phyloP scores from a whole-genome alignment of 1,139 yeast genomes.

The Hansenula lynferdii region DNA sequence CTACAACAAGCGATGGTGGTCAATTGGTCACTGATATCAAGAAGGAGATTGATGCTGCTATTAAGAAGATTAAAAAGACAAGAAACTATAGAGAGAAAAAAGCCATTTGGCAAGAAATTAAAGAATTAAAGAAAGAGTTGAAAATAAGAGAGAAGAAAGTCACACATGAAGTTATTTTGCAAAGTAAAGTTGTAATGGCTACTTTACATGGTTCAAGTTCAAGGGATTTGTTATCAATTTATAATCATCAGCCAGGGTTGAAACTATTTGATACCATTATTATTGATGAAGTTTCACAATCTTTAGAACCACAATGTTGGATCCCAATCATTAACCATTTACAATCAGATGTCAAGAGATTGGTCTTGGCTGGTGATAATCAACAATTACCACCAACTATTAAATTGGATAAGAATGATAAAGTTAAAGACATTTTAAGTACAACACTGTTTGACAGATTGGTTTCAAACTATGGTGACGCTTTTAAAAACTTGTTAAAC shows the following conservation, averaged over 20 bases:
- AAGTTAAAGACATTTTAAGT: constrained; percentile 38
- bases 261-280: constrained; percentile 72
- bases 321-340: constrained; percentile 75
- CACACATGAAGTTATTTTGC: constrained; percentile 50
- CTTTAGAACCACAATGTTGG: constrained; percentile 96
- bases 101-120: constrained; percentile 65
- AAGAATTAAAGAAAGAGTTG: constrained; percentile 64
- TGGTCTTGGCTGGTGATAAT: constrained; percentile 83
- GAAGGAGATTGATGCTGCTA: constrained; percentile 60
- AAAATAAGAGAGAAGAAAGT: constrained; percentile 61
- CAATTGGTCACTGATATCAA: constrained; percentile 64
- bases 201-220: constrained; percentile 90
- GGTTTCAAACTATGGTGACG: constrained; percentile 44
- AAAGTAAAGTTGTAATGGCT: constrained; percentile 67
- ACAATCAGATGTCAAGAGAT: constrained; percentile 42
- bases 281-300: constrained; percentile 93
- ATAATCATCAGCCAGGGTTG: constrained; percentile 26
- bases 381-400: constrained; percentile 83
- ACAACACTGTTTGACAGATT: constrained; percentile 78
- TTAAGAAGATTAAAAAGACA: constrained; percentile 57
- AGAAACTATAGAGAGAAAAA: constrained; percentile 61
- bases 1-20: constrained; percentile 59
- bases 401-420: constrained; percentile 35
- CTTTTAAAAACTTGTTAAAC: constrained; percentile 52
- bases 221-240: constrained; percentile 51